Percentiles rank a stretch among this genome's conserved stretches.
These are phyloP conservation scores for Pythium aquatile DNA, from an alignment of 352 stramenopile species.

Conservation along the genomic window DNA sequence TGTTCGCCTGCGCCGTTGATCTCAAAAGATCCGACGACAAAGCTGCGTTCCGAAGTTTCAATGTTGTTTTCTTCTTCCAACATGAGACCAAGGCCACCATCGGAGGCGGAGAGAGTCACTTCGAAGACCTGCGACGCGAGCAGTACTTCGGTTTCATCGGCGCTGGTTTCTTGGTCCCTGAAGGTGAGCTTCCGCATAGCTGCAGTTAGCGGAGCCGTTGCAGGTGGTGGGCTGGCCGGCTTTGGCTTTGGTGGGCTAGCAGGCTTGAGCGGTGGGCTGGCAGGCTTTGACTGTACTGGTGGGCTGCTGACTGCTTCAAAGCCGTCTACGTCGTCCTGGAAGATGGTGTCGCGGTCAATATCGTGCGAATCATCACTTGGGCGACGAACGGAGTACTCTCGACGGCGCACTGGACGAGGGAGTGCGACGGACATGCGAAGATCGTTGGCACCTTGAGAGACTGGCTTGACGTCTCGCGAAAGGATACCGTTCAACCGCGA, in stretches of 20 bases:
- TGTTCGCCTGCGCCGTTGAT: constrained; percentile 59
- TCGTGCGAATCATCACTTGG: constrained; percentile 35
- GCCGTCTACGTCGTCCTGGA: constrained; percentile 37
- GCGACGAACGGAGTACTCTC: constrained; percentile 55
- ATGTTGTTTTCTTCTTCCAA: constrained; percentile 33
- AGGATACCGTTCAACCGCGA: constrained; percentile 65
- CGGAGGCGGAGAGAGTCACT: constrained; percentile 56
- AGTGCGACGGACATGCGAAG: constrained; percentile 65
- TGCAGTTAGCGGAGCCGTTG: not conserved
- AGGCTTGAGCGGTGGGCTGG: not conserved
- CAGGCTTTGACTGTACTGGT: not conserved
- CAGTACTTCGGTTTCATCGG: constrained; percentile 18
- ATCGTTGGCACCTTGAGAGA: constrained; percentile 5
- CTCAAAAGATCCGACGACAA: constrained; percentile 65
- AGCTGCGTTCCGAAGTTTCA: constrained; percentile 25
- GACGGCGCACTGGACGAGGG: constrained; percentile 45
- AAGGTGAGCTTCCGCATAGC: constrained; percentile 16
- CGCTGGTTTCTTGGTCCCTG: constrained; percentile 14
- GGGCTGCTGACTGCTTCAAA: not conserved
- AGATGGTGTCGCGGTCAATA: constrained; percentile 69
- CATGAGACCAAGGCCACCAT: constrained; percentile 71
- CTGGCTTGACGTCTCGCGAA: constrained; percentile 23
- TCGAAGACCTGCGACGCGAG: constrained; percentile 44
- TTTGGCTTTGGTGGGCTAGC: not conserved
- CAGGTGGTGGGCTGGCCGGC: not conserved